Conservation (phyloP, 2,329 filamentous ascomycete species). For the Verticillium alfalfae region DNA sequence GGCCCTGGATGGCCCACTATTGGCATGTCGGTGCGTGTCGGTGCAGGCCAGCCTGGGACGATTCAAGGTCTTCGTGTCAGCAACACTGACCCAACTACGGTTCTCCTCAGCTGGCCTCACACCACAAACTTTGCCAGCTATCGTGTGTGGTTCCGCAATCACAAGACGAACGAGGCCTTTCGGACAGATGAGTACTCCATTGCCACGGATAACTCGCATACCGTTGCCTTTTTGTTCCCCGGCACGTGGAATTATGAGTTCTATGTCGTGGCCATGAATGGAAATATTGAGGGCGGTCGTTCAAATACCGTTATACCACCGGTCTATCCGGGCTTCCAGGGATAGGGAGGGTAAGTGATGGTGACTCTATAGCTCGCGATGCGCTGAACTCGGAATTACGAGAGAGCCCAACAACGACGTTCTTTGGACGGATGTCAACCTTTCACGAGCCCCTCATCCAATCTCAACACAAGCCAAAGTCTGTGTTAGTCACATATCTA, state of each 20-base stretch:
- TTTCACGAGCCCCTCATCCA: no score
- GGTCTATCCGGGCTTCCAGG: not conserved
- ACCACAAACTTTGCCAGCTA: not conserved
- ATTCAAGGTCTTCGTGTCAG: not conserved
- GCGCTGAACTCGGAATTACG: not conserved
- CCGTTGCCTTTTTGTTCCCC: constrained; percentile 8
- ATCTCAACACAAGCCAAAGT: no score
- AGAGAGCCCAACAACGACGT: not conserved
- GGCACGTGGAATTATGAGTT: constrained; percentile 14
- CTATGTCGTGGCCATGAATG: constrained; percentile 13
- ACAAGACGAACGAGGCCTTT: not conserved
- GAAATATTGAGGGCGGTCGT: constrained; percentile 7
- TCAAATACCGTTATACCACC: not conserved
- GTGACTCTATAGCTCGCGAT: no score
- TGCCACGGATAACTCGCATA: not conserved
- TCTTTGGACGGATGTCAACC: no score
- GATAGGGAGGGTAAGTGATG: not conserved
- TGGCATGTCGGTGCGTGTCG: not conserved
- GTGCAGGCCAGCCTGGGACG: not conserved
- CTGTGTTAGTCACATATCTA: no score
- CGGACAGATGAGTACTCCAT: not conserved
- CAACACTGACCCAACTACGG: not conserved
- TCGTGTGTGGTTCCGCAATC: constrained; percentile 4
- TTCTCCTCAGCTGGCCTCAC: not conserved
- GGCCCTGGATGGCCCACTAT: not conserved